Evolutionary conservation across 495 filamentous ascomycete genomes (phyloP), one percentile per base, ranked within the genome.

Genomic region (Talaromyces stipitatus): DNA sequence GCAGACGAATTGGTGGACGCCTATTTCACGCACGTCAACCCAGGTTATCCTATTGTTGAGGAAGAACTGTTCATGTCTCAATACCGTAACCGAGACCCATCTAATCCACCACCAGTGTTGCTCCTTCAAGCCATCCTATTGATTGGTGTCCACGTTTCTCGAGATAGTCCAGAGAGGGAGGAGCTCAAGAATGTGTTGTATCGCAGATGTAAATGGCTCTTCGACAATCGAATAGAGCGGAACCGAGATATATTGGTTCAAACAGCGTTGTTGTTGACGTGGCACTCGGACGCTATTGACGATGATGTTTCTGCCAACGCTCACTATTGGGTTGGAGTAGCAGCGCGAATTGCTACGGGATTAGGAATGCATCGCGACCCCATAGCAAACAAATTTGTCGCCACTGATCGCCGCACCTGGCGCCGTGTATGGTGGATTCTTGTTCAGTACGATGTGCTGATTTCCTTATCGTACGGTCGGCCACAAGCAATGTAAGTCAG

Each of bases 201-300:
- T 56, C 75, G 76, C 20, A 74, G 76, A 23, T 70, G 72, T 14
- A 78, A 77, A 54, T 77, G 73, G 59, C 58, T 79, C 9, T 75
- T 78, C 30, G 75, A 79, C 50, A 74, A 68, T 58, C 69, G 76
- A n/a, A 69, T 77, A 29, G 76, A 79, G 61, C 67, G 72, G 6
- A 75, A 78, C 55, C 75, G 76, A n/a, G 74, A 76, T 57, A 75
- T 74, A 57, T 58, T 77, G 33, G 74, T 79, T 33, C 76, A 79
- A 59, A 70, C 66, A 2, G 75, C 76, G 2, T 60, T 79, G 43
- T 63, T 79, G 6, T 57, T 79, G 33, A 77, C 75, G 24, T 79
- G 76, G 76, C 72, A 77, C 55, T 74, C 75, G 1, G 76, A 79
- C 50, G 68, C 65, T 18, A 66, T 72, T 6, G 76, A 79, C 45